Base-by-base conservation (phyloP, 768 basidiomycete species). In the Sarcomyxa edulis region DNA sequence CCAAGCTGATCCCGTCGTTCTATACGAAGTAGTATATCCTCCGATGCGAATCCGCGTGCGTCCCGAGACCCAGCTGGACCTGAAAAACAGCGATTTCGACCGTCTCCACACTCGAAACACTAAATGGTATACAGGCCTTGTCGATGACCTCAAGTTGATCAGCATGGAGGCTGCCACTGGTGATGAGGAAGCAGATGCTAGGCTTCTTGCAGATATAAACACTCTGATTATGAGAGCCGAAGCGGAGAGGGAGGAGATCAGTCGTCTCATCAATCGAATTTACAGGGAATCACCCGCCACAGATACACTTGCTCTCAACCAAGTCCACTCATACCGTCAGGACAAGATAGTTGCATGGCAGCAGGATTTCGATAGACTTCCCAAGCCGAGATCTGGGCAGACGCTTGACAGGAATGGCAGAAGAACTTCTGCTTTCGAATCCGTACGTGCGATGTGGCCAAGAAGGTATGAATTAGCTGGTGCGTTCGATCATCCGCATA, bases 331-430 rank as follows among this genome's bases (percentile, higher is more conserved):
- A 1, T 81, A 81, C 43, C 73, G 93, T 32, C 95, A 97, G 63
- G 91, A 95, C 50, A 85, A 84, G 56, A 90, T 95, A 32, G 90
- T 95, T 11, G 88, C 86, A n/a, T 97, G 94, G 89, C 93, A 99
- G 58, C 77, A 77, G 45, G 92, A 97, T 54, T 92, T 95, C 48
- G 86, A 91, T 49, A 77, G 80, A 36, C 69, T 97, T 20, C 84
- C 84, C 6, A 88, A 84, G 52, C 81, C 72, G 39, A 82, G 77
- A 49, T 66, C 71, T 50, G 58, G 59, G 46, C 68, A 71, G 54
- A 50, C 60, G 1, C 45, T 61, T 9, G 81, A 79, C 40, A 74
- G 69, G 48, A 65, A 56, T 37, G 62, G 15, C n/a, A 32, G 64
- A 25, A 77, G 76, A 39, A 68, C 76, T 44, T 83, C 85, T 15